Conservation (phyloP, 2,329 filamentous ascomycete species). For the Gnomoniopsis sp. region DNA sequence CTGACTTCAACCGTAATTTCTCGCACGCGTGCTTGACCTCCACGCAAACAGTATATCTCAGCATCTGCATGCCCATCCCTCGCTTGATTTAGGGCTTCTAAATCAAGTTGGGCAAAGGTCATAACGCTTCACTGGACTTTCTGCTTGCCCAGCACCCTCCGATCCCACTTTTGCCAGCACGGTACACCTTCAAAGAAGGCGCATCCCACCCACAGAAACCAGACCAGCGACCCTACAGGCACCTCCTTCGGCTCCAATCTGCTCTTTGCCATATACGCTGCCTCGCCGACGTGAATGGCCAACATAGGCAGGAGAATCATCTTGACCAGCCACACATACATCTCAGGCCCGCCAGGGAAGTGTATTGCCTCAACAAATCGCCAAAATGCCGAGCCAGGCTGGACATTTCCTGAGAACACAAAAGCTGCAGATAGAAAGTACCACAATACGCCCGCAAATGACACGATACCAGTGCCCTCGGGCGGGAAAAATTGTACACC, state of each 20-base stretch:
- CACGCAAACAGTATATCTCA: too few species aligned
- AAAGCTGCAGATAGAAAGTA: constrained; percentile 38
- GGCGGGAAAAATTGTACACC: constrained; percentile 41
- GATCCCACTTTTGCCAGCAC: constrained; percentile 50
- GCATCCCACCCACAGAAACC: constrained; percentile 52
- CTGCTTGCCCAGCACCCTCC: constrained; percentile 33
- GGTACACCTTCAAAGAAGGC: constrained; percentile 53
- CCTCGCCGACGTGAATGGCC: constrained; percentile 63
- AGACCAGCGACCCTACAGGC: constrained; percentile 40
- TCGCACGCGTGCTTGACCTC: too few species aligned
- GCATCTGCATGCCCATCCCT: background rate
- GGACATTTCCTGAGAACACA: constrained; percentile 7
- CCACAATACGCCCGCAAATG: constrained; percentile 52
- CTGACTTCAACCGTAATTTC: too few species aligned
- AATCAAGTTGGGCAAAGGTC: constrained; percentile 19
- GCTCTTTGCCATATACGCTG: constrained; percentile 46
- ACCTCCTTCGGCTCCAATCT: constrained; percentile 47
- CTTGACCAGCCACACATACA: constrained; percentile 58
- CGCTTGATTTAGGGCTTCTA: too few species aligned
- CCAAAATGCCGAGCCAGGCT: constrained; percentile 49
- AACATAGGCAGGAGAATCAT: constrained; percentile 57
- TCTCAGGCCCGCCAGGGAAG: constrained; percentile 56
- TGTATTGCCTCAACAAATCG: constrained; percentile 40
- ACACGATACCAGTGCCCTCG: constrained; percentile 42
- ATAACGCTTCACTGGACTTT: background rate